Conservation (phyloP, 2,329 filamentous ascomycete genomes). For the Akanthomyces uredinophilus region DNA sequence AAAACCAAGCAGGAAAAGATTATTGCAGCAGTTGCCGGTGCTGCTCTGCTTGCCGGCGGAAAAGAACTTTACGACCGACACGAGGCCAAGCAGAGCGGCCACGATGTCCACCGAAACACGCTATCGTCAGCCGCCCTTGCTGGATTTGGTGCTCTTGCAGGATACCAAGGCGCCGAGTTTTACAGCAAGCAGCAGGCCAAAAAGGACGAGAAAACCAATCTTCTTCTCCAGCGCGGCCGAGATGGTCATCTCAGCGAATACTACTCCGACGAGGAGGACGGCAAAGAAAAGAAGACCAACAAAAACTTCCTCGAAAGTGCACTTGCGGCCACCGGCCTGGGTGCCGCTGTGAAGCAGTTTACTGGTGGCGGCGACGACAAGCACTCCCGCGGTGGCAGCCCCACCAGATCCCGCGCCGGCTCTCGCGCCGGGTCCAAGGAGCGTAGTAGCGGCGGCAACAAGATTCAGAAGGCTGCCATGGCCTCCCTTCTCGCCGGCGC, state of each 20-base stretch:
- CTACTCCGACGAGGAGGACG: conserved; percentile 53
- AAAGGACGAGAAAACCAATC: conserved; percentile 50
- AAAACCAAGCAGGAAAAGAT: conserved; percentile 62
- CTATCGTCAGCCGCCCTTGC: conserved; percentile 57
- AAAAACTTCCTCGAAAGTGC: conserved; percentile 61
- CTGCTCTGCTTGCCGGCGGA: conserved; percentile 58
- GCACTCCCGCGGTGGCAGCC: conserved; percentile 40
- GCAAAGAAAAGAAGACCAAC: conserved; percentile 54
- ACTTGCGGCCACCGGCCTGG: conserved; percentile 56
- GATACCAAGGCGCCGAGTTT: conserved; percentile 57
- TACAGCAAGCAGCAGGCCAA: conserved; percentile 58
- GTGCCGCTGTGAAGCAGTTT: conserved; percentile 55
- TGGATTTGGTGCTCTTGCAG: conserved; percentile 59
- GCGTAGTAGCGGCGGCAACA: conserved; percentile 44
- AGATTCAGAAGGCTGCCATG: conserved; percentile 81
- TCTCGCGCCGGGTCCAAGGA: conserved; percentile 50
- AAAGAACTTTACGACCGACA: conserved; percentile 63
- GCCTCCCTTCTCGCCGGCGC: conserved; percentile 86
- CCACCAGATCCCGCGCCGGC: conserved; percentile 41
- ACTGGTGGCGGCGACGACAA: conserved; percentile 43
- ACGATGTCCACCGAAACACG: conserved; percentile 51
- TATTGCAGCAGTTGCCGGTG: conserved; percentile 59
- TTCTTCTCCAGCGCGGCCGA: conserved; percentile 48
- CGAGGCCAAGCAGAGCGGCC: conserved; percentile 48
- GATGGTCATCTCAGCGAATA: conserved; percentile 49